phyloP scores from a whole-genome alignment of 768 basidiomycete genomes.

The Leccinum olivaceopallidum region DNA sequence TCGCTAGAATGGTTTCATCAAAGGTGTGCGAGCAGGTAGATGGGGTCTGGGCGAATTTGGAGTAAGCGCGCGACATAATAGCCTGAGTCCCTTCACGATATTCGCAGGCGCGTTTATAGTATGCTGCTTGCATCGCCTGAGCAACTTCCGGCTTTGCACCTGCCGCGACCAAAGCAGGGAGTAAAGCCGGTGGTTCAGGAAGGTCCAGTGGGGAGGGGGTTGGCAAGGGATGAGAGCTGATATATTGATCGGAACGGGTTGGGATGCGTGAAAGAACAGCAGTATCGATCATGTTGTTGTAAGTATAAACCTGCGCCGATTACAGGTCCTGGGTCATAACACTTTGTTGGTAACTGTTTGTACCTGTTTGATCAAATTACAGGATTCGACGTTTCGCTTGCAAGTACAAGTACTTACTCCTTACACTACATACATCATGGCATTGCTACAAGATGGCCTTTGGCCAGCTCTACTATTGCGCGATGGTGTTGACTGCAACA shows the following conservation, averaged over 20 bases:
- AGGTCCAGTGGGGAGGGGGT: background rate
- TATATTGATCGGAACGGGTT: slow-evolving; percentile 1
- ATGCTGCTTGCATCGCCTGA: background rate
- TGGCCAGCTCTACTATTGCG: too few species aligned
- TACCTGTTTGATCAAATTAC: too few species aligned
- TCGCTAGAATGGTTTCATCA: slow-evolving; percentile 3
- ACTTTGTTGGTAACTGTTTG: background rate
- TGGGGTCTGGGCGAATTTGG: slow-evolving; percentile 3
- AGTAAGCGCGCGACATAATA: slow-evolving; percentile 1
- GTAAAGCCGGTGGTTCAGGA: slow-evolving; percentile 7
- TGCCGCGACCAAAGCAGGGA: slow-evolving; percentile 2
- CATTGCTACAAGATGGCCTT: too few species aligned
- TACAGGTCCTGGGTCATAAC: too few species aligned
- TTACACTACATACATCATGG: background rate
- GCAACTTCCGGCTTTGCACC: slow-evolving; percentile 6
- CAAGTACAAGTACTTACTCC: background rate
- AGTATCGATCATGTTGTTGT: too few species aligned
- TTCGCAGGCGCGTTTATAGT: slow-evolving; percentile 3
- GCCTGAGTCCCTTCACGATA: slow-evolving; percentile 3
- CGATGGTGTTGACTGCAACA: too few species aligned
- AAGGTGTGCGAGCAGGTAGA: background rate
- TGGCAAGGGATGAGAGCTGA: background rate
- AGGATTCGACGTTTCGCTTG: background rate
- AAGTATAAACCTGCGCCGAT: too few species aligned
- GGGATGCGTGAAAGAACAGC: background rate